phyloP scores from a whole-genome alignment of 805 yeast species.

The Komagataella mondaviorum region DNA sequence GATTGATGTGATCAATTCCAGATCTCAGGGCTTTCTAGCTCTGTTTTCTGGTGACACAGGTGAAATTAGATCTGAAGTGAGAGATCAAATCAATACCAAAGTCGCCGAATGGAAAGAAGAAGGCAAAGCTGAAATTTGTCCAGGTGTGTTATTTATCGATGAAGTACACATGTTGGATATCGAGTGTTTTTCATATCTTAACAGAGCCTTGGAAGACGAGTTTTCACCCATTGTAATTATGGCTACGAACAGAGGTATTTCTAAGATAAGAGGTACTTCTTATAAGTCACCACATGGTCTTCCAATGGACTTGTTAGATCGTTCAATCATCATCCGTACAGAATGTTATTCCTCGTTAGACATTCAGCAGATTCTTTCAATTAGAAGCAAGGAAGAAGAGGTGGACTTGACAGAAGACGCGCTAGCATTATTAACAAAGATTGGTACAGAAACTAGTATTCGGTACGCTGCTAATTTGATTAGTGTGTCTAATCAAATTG shows the following conservation, averaged over 20 bases:
- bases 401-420: conserved; percentile 76
- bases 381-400: conserved; percentile 91
- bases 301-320: conserved; percentile 87
- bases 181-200: conserved; percentile 90
- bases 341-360: conserved; percentile 67
- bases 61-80: conserved; percentile 88
- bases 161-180: conserved; percentile 98
- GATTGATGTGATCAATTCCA: conserved; percentile 92
- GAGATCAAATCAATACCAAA: conserved; percentile 93
- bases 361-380: conserved; percentile 71
- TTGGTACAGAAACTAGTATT: conserved; percentile 80
- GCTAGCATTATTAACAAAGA: conserved; percentile 73
- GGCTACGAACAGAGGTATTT: conserved; percentile 96
- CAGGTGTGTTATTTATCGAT: conserved; percentile 95
- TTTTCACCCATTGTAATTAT: conserved; percentile 94
- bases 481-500: conserved; percentile 78
- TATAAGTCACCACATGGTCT: conserved; percentile 96
- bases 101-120: conserved; percentile 98
- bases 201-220: conserved; percentile 93
- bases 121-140: conserved; percentile 95
- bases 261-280: conserved; percentile 88
- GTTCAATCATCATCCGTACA: conserved; percentile 88
- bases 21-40: conserved; percentile 96
- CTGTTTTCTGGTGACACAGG: conserved; percentile 95
- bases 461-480: conserved; percentile 89